Conservation (phyloP, 305 asterid species). For the Fraxinus latifolia region DNA sequence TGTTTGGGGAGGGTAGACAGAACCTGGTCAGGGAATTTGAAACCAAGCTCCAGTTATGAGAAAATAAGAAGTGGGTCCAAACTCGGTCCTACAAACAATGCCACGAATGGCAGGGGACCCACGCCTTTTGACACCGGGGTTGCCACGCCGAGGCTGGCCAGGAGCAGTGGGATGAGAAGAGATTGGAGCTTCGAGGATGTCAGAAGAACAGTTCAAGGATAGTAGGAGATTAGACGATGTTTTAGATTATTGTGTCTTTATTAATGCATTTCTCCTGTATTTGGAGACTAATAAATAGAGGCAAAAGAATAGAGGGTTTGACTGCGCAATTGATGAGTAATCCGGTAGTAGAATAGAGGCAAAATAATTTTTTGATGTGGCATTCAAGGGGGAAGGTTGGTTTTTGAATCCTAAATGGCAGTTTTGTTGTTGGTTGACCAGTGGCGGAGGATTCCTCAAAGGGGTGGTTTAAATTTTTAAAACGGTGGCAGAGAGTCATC, state of each 20-base stretch:
- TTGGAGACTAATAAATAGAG: not conserved
- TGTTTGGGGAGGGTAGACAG: constrained; percentile 24
- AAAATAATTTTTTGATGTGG: too few relatives aligned
- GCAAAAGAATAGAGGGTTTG: not conserved
- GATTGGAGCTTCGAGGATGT: constrained; percentile 29
- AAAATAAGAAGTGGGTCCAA: constrained; percentile 25
- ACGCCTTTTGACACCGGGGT: not conserved
- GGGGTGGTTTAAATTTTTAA: too few relatives aligned
- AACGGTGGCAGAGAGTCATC: not conserved
- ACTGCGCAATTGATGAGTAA: too few relatives aligned
- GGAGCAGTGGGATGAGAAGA: constrained; percentile 25
- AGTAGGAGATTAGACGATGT: not conserved
- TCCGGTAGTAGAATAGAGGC: too few relatives aligned
- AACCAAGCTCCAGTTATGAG: constrained; percentile 4
- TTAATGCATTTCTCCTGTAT: not conserved
- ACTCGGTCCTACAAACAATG: not conserved
- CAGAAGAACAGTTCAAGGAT: not conserved
- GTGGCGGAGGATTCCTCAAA: not conserved
- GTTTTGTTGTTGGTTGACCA: too few relatives aligned
- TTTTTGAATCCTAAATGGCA: too few relatives aligned
- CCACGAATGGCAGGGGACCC: not conserved
- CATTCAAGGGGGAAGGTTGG: too few relatives aligned
- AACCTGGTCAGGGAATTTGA: constrained; percentile 39
- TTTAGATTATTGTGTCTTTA: not conserved
- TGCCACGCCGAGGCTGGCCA: constrained; percentile 8